phyloP scores from a whole-genome alignment of 2,329 filamentous ascomycete species.

The Neonectria neomacrospora region DNA sequence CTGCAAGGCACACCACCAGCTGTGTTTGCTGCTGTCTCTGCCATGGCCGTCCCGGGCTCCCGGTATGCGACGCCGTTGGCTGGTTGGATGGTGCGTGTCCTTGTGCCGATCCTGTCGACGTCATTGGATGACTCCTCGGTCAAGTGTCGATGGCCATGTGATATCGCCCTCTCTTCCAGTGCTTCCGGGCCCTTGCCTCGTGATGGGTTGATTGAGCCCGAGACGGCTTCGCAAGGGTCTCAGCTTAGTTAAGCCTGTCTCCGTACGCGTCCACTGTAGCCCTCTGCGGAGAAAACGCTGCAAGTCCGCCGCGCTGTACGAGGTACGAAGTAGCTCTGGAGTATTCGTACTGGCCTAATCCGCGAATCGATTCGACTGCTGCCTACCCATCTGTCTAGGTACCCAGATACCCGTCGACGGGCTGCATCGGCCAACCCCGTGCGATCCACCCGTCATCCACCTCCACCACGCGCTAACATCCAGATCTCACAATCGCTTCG shows the following conservation, averaged over 20 bases:
- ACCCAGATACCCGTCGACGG: conserved; percentile 31
- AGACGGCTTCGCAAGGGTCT: conserved; percentile 2
- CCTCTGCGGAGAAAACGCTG: neutral
- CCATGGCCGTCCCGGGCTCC: neutral
- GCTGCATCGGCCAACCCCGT: conserved; percentile 44
- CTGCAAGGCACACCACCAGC: neutral
- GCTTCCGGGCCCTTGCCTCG: conserved; percentile 5
- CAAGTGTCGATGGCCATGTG: conserved; percentile 19
- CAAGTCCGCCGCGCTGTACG: neutral
- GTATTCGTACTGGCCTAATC: neutral
- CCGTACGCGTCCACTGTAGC: neutral
- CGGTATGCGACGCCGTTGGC: neutral
- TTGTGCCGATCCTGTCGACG: conserved; percentile 13
- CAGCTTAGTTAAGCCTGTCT: neutral
- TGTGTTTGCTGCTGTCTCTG: neutral
- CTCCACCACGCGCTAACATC: neutral
- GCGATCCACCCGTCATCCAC: conserved; percentile 16
- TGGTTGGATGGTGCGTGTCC: neutral
- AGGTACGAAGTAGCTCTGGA: neutral
- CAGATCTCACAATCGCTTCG: conserved; percentile 5
- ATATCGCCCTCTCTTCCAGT: conserved; percentile 8
- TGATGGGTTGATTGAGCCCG: neutral
- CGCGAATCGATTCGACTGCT: conserved; percentile 6
- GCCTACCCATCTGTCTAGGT: conserved; percentile 8
- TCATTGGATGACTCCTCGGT: conserved; percentile 21